Base-by-base conservation (phyloP, 1,139 yeast species). In the Taphrina pruni region DNA sequence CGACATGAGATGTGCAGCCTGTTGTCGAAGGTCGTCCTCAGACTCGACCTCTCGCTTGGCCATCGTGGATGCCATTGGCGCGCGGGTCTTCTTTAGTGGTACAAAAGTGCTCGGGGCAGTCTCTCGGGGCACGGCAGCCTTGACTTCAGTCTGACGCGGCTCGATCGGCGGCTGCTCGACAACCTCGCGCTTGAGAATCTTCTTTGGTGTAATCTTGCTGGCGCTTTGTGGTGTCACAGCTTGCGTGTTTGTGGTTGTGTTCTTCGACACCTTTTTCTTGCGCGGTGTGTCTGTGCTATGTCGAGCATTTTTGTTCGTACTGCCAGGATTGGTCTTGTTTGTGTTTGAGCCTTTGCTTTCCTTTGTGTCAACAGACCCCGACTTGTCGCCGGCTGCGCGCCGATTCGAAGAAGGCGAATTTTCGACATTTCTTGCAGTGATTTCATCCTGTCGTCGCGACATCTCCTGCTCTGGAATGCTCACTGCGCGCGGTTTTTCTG, bases 131-230 rank as follows among this genome's bases (percentile, higher is more conserved):
- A n/a, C n/a, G 54, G 21, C 54, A 11, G 54, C 6, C 54, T 20
- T 50, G 9, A n/a, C n/a, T 21, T 50, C 54, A 17, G 54, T 1
- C n/a, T 20, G 54, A n/a, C 54, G 36, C 6, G 35, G 54, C 12
- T 21, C 54, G n/a, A 35, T 8, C 36, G 6, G 54, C 3, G 54
- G 54, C 32, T 50, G 17, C 35, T 50, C 54, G 36, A 32, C 36
- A 3, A 56, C 48, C 17, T 62, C 66, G 17, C 66, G 58, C 67
- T 55, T 54, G 54, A 64, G 36, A 8, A 64, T 64, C 61, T 21
- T 55, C 48, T 64, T 64, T 11, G 67, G 67, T 11, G 58, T 39
- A 26, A 55, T 21, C 35, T 45, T 45, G 35, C 32, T 21, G 45
- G 51, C 58, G 12, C 21, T 39, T n/a, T 39, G 32, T 52, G 56